Percentiles rank a stretch among this genome's conserved stretches.
These are phyloP conservation scores for Trichoderma oligosporum DNA, from an alignment of 2,329 filamentous ascomycete species.

Conservation along the genomic window DNA sequence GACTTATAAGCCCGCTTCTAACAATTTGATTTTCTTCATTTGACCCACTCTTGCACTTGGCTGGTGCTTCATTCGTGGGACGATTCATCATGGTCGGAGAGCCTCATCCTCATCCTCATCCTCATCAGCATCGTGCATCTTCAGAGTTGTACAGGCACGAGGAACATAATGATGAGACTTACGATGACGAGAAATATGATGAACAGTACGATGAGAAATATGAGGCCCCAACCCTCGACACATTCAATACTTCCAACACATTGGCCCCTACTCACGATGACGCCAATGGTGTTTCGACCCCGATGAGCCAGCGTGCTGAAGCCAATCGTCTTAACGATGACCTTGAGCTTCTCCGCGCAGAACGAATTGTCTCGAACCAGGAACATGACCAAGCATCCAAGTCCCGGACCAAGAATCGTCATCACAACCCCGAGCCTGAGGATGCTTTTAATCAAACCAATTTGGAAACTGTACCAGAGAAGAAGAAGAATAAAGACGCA, in stretches of 20 bases:
- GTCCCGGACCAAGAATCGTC: constrained; percentile 30
- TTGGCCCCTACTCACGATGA: constrained; percentile 26
- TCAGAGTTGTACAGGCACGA: constrained; percentile 4
- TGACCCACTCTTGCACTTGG: not conserved
- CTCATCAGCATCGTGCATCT: not conserved
- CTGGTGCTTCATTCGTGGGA: not conserved
- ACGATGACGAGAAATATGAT: not conserved
- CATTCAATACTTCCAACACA: constrained; percentile 31
- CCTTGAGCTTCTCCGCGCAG: constrained; percentile 47
- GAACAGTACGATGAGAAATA: constrained; percentile 14
- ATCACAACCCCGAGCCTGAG: constrained; percentile 38
- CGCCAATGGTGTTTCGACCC: constrained; percentile 23
- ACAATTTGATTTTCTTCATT: not conserved
- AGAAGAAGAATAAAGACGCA: constrained; percentile 34
- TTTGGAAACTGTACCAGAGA: constrained; percentile 28
- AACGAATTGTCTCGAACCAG: constrained; percentile 44
- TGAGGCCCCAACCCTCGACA: constrained; percentile 29
- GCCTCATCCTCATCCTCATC: not conserved
- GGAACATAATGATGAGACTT: not conserved
- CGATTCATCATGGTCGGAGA: constrained; percentile 14
- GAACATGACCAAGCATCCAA: constrained; percentile 33
- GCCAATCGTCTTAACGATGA: constrained; percentile 44
- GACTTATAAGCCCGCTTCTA: constrained; percentile 1
- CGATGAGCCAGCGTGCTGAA: constrained; percentile 32
- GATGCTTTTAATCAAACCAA: constrained; percentile 44